Base-by-base conservation (phyloP, 2,329 filamentous ascomycete species). In the Dactylella cylindrospora region DNA sequence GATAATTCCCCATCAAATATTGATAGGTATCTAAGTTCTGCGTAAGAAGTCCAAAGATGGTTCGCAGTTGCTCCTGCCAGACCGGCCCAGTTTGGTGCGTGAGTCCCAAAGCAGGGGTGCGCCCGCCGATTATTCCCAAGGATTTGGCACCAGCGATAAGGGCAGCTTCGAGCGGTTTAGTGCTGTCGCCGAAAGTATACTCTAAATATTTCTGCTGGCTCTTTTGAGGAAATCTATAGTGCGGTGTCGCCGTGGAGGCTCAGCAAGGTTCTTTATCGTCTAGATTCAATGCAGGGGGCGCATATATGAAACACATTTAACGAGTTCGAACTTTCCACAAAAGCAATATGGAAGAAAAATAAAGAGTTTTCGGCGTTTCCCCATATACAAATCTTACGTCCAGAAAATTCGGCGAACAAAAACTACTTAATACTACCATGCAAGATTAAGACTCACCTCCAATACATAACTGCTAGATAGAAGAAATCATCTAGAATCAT, bases 401-500 rank as follows among this genome's bases (percentile, higher is more conserved):
- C n/a, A n/a, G n/a, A n/a, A n/a, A n/a, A n/a, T n/a, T n/a, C n/a
- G n/a, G n/a, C n/a, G n/a, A n/a, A n/a, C n/a, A n/a, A n/a, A n/a
- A n/a, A n/a, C n/a, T n/a, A n/a, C n/a, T n/a, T n/a, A n/a, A n/a
- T n/a, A n/a, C n/a, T n/a, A n/a, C n/a, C n/a, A n/a, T n/a, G n/a
- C n/a, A n/a, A n/a, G n/a, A n/a, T n/a, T n/a, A 31, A 13, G 12
- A 19, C 28, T 32, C 44, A 62, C 43, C 57, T 53, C 57, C 49
- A 62, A 8, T 62, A 26, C 10, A 62, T n/a, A 28, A 54, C 31
- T 20, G 53, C 49, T 13, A 62, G 19, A 22, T 44, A 54, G 26
- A 62, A 35, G 26, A 54, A 62, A 33, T 62, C 57, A 26, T 62
- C 57, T 3, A 54, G 23, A 1, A 62, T 13, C 49, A 62, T 54